Base-by-base conservation (phyloP, 768 basidiomycete genomes). In the Asterophora lycoperdoides region DNA sequence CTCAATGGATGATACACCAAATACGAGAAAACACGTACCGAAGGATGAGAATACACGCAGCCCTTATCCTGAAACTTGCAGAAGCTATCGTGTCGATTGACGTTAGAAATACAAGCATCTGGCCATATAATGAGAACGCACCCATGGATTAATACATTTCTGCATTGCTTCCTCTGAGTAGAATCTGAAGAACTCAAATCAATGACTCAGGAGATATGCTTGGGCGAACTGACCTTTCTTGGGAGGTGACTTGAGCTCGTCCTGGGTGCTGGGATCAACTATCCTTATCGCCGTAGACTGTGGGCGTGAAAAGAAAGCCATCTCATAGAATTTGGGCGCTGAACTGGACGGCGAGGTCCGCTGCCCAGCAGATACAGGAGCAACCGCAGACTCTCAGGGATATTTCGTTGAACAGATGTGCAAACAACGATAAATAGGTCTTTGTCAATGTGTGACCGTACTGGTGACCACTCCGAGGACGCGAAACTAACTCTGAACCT, bases 71-170 rank as follows among this genome's bases (percentile, higher is more conserved):
- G 81, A 57, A 77, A 91, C 70, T 87, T 86, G 72, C 92, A 94
- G 49, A 76, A 83, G 35, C 91, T 93, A 49, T 13, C 14, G 18
- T 46, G 23, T 23, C 23, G 23, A 23, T 23, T 23, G 19, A 17
- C 23, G 34, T 20, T 13, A 34, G 36, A 46, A 18, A 14, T 38
- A 15, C 13, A n/a, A 41, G 29, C 15, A 17, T 18, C 13, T 13
- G 35, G 14, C 26, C 44, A 32, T 10, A n/a, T 26, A 26, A 15
- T 11, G 11, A 35, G 23, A 32, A 55, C 65, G 55, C 69, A 93
- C 92, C 93, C 93, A 63, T 93, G 88, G 54, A 95, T 93, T 64
- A 88, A 72, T 44, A 93, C 82, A 72, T 96, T 95, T 62, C 89
- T 83, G 69, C 93, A 96, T 60, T 93, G 86, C 45, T 56, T 51